A percentile compares a stretch with the other conserved stretches of the same genome.
These are phyloP conservation scores for Taxawa tesnikishii DNA, from an alignment of 2,329 filamentous ascomycete species.

Conservation along the genomic window DNA sequence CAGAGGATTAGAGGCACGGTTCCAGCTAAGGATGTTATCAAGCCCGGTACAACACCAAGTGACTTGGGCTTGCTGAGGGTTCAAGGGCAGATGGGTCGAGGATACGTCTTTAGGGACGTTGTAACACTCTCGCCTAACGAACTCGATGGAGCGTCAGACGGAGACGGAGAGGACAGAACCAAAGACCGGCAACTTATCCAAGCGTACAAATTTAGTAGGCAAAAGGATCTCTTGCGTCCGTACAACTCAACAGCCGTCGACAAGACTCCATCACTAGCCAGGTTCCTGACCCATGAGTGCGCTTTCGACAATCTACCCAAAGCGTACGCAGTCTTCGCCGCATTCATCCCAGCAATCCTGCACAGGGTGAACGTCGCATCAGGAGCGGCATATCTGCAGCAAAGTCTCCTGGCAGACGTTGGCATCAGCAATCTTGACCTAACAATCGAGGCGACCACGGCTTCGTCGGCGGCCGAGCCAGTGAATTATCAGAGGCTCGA, in stretches of 20 bases:
- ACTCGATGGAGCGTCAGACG: no score
- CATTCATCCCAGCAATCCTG: slow-evolving; percentile 61
- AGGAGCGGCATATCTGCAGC: slow-evolving; percentile 48
- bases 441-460: slow-evolving; percentile 57
- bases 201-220: slow-evolving; percentile 35
- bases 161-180: no score
- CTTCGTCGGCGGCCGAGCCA: slow-evolving; percentile 46
- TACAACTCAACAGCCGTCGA: slow-evolving; percentile 5
- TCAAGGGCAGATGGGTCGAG: slow-evolving; percentile 7
- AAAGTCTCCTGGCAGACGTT: slow-evolving; percentile 41
- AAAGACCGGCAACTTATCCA: background rate
- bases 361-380: slow-evolving; percentile 56
- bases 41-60: background rate
- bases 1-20: no score
- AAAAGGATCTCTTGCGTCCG: slow-evolving; percentile 47
- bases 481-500: slow-evolving; percentile 75
- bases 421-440: slow-evolving; percentile 41
- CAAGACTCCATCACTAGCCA: slow-evolving; percentile 15
- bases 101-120: slow-evolving; percentile 10
- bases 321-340: slow-evolving; percentile 34
- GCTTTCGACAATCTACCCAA: slow-evolving; percentile 33
- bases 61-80: slow-evolving; percentile 11
- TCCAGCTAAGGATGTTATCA: background rate
- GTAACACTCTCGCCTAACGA: slow-evolving; percentile 1
- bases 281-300: slow-evolving; percentile 36